Evolutionary conservation across 805 yeast species (phyloP).

Genomic region (Pichia phayaonensis): DNA sequence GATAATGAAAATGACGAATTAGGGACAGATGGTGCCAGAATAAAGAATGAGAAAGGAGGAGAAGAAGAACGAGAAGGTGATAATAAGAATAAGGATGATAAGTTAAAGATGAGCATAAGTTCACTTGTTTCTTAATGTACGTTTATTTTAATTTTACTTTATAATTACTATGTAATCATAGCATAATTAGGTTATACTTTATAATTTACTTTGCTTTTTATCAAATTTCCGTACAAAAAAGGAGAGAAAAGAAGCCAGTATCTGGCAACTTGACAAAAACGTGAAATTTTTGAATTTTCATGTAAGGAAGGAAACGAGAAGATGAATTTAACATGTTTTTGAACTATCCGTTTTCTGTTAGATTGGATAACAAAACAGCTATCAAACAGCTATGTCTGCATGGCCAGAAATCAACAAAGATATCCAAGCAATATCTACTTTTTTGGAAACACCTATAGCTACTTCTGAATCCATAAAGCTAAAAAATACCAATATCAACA

Average conservation of each 20-base stretch:
- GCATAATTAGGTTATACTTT: too few relatives aligned
- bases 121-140: constrained; percentile 3
- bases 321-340: not conserved
- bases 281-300: not conserved
- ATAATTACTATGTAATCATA: not conserved
- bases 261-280: not conserved
- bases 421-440: not conserved
- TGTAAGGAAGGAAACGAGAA: not conserved
- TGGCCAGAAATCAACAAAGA: not conserved
- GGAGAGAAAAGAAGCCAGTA: not conserved
- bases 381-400: not conserved
- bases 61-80: not conserved
- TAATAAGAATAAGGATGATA: not conserved
- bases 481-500: not conserved
- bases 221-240: too few relatives aligned
- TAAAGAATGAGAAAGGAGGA: not conserved
- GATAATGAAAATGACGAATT: not conserved
- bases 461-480: not conserved
- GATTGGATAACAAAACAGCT: not conserved
- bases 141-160: not conserved
- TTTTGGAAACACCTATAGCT: not conserved
- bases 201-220: too few relatives aligned
- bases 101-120: constrained; percentile 11
- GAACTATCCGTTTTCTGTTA: not conserved
- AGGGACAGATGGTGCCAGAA: not conserved